These are phyloP conservation scores for Beta lomatogona DNA, from an alignment of 179 eudicot genomes.

Conservation along the genomic window DNA sequence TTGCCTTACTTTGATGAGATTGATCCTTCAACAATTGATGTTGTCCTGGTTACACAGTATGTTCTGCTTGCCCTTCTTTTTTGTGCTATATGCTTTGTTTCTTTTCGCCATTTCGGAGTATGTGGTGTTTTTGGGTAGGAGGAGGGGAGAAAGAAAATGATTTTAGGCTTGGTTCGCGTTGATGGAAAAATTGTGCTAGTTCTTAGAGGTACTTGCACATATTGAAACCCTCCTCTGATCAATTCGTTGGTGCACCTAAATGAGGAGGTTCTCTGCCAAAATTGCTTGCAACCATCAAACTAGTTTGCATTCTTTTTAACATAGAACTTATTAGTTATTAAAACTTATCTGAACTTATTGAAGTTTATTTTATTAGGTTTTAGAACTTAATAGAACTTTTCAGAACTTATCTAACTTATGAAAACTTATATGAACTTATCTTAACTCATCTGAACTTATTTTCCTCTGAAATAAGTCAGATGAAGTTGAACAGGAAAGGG, in stretches of 20 bases:
- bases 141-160: not conserved
- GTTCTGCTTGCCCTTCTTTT: conserved; percentile 4
- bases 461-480: no score
- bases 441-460: no score
- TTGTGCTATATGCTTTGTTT: not conserved
- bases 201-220: not conserved
- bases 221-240: not conserved
- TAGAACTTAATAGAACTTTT: no score
- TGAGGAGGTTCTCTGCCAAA: not conserved
- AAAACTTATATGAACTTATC: no score
- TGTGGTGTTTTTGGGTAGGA: not conserved
- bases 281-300: not conserved
- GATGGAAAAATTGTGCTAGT: not conserved
- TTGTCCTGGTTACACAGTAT: conserved; percentile 92
- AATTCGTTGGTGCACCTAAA: not conserved
- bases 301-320: not conserved
- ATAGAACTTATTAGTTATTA: no score
- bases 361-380: no score
- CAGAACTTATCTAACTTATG: no score
- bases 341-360: no score
- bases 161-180: not conserved
- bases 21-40: conserved; percentile 87
- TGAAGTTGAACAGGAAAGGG: no score
- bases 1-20: conserved; percentile 96
- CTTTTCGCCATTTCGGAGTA: not conserved